phyloP scores from a whole-genome alignment of 805 yeast genomes.

The Peterozyma xylosa region DNA sequence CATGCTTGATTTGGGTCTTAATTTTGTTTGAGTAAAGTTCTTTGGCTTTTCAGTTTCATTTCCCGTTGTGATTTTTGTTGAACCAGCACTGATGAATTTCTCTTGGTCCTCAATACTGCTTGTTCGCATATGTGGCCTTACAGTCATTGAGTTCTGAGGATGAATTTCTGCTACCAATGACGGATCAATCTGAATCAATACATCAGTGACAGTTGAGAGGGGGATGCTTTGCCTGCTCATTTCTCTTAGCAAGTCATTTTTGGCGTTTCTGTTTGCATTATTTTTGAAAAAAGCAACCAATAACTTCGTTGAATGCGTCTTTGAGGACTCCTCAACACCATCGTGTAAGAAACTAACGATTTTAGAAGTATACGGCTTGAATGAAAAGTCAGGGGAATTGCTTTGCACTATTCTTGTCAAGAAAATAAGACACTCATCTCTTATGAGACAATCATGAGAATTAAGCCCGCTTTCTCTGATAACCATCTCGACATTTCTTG shows the following conservation, averaged over 20 bases:
- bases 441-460: constrained; percentile 27
- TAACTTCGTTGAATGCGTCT: constrained; percentile 15
- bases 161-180: constrained; percentile 14
- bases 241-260: constrained; percentile 35
- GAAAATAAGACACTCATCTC: constrained; percentile 37
- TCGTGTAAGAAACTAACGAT: constrained; percentile 10
- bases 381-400: constrained; percentile 24
- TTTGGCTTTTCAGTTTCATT: background rate
- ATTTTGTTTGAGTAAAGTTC: background rate
- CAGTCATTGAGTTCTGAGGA: background rate
- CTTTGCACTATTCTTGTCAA: constrained; percentile 32
- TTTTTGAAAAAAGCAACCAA: constrained; percentile 30
- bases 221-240: constrained; percentile 27
- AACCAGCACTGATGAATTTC: constrained; percentile 20
- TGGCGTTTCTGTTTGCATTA: constrained; percentile 28
- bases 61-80: constrained; percentile 17
- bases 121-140: background rate
- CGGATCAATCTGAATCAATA: constrained; percentile 24
- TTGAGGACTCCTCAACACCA: background rate
- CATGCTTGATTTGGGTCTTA: constrained; percentile 10
- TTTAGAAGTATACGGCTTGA: constrained; percentile 19
- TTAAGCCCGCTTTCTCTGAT: constrained; percentile 36
- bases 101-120: background rate
- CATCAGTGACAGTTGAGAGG: constrained; percentile 12
- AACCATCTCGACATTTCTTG: constrained; percentile 36